phyloP scores from a whole-genome alignment of 2,329 filamentous ascomycete genomes.

The Alternaria metachromatica region DNA sequence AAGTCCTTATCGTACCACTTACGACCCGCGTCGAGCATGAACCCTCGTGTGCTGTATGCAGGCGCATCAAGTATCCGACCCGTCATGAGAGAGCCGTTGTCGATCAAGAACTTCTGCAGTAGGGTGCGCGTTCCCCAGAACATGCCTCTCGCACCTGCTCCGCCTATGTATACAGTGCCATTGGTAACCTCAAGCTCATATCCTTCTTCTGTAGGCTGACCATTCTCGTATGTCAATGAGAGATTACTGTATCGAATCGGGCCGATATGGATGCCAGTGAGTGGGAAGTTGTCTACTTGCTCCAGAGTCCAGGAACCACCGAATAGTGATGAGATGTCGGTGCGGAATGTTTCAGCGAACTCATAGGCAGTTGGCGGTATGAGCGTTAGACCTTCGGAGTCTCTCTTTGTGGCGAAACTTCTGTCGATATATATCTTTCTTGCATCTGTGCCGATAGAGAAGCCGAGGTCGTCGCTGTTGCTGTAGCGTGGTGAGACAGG shows the following conservation, averaged over 20 bases:
- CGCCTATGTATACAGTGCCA: slow-evolving; percentile 48
- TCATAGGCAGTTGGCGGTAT: slow-evolving; percentile 60
- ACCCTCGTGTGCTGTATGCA: slow-evolving; percentile 55
- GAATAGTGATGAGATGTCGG: slow-evolving; percentile 54
- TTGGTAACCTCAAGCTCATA: slow-evolving; percentile 54
- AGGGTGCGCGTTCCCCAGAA: slow-evolving; percentile 59
- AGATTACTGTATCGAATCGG: slow-evolving; percentile 33
- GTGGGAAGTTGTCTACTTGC: slow-evolving; percentile 45
- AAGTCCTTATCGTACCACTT: slow-evolving; percentile 54
- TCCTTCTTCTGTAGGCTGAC: slow-evolving; percentile 56
- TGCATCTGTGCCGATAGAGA: slow-evolving; percentile 27
- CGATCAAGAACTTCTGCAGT: slow-evolving; percentile 52
- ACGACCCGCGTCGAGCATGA: slow-evolving; percentile 54
- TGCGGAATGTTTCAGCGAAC: slow-evolving; percentile 56
- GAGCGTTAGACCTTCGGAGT: slow-evolving; percentile 57
- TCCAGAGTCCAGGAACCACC: slow-evolving; percentile 53
- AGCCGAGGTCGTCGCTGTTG: slow-evolving; percentile 21
- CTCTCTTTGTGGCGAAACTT: slow-evolving; percentile 49
- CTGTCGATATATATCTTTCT: slow-evolving; percentile 53
- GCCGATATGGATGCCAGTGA: slow-evolving; percentile 55
- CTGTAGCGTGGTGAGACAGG: slow-evolving; percentile 40
- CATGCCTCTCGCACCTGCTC: slow-evolving; percentile 54
- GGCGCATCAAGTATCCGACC: slow-evolving; percentile 50
- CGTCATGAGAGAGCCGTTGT: slow-evolving; percentile 39
- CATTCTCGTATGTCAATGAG: slow-evolving; percentile 57